Percentiles rank a stretch among this genome's conserved stretches.
phyloP scores from a whole-genome alignment of 2,329 filamentous ascomycete species.

The Anthostomella pinea region DNA sequence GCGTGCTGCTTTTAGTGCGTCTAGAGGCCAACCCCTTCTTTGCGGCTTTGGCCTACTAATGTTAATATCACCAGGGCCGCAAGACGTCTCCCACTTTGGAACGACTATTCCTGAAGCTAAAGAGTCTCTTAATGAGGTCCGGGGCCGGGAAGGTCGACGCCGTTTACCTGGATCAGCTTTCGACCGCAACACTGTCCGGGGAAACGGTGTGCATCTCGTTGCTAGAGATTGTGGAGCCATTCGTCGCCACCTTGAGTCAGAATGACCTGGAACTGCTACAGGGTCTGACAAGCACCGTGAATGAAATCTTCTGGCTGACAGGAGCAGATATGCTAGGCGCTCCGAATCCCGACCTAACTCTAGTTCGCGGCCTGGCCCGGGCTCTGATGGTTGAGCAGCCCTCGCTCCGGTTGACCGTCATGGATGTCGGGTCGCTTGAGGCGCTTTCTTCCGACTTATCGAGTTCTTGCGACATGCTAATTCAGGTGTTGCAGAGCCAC shows the following conservation, averaged over 20 bases:
- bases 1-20: too few relatives aligned
- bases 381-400: slow-evolving; percentile 12
- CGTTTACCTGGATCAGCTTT: too few relatives aligned
- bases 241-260: slow-evolving; percentile 2
- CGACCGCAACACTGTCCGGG: too few relatives aligned
- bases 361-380: slow-evolving; percentile 6
- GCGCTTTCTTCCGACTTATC: too few relatives aligned
- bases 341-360: slow-evolving; percentile 3
- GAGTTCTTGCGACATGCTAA: background rate
- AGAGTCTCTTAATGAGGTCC: too few relatives aligned
- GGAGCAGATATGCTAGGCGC: background rate
- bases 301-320: slow-evolving; percentile 3
- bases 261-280: background rate
- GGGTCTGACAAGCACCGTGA: background rate
- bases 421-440: slow-evolving; percentile 9
- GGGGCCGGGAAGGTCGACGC: too few relatives aligned
- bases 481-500: background rate
- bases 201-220: slow-evolving; percentile 3
- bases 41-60: too few relatives aligned
- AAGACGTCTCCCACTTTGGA: too few relatives aligned
- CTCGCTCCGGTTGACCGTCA: slow-evolving; percentile 1
- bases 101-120: too few relatives aligned
- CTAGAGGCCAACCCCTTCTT: too few relatives aligned
- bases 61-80: too few relatives aligned
- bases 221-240: slow-evolving; percentile 2